Base-by-base conservation (phyloP, 306 rosid genomes). In the Crotalaria pallida region DNA sequence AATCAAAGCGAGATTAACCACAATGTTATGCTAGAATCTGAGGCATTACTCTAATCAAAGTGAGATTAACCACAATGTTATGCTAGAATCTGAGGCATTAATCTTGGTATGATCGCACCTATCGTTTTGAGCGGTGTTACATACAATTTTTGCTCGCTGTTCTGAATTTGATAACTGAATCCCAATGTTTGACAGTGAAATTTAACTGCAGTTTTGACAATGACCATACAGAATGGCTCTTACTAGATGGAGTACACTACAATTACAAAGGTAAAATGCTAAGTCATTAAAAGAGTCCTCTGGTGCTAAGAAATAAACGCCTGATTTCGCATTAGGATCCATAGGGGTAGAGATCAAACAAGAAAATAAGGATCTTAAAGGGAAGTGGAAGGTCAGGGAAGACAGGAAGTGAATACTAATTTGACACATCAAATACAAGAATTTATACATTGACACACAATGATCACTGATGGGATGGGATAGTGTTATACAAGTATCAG, bases 401-500 rank as follows among this genome's bases (percentile, higher is more conserved):
- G 19, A 7, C 34, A 17, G 40, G 16, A n/a, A 33, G 26, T 67
- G 36, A 1, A 26, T 24, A 71, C 40, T 65, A 61, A 60, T 43
- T 60, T 61, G 64, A 55, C 58, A 55, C 24, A 70, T 17, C 15
- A 56, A 67, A 58, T 34, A 63, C 65, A 78, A 36, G 53, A 77
- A 33, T 78, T 75, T 79, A 58, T 76, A 82, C 78, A 77, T 41
- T 70, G 60, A 40, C 81, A 76, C 86, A 67, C 78, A 52, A 71
- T 71, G 62, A 80, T 76, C 78, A 71, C 85, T 84, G 66, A 31
- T 31, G 63, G 58, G 66, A 31, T 31, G 66, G 58, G 73, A 58
- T 60, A 68, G 84, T 79, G 80, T 76, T 67, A 75, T 74, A 87
- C 82, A 70, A 80, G 76, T 79, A 75, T 74, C 80, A 71, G 79